Evolutionary conservation across 2,329 filamentous ascomycete species (phyloP).

Genomic region (Aurifilum marmelostoma): DNA sequence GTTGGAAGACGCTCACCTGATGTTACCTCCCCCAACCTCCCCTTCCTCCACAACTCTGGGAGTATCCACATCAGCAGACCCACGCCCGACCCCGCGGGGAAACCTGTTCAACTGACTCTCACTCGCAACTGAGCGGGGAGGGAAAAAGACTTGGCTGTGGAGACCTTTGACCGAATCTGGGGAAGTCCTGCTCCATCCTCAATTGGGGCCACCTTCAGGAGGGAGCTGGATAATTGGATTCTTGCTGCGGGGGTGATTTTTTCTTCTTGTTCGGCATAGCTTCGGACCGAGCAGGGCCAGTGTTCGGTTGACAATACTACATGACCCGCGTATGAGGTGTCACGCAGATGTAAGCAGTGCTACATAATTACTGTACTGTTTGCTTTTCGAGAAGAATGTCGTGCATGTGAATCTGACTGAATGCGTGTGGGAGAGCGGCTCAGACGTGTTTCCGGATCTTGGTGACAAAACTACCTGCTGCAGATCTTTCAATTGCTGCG

Average conservation of each 20-base stretch:
- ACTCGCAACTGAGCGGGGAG: background rate
- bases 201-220: no score
- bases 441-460: background rate
- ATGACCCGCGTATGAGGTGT: background rate
- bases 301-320: background rate
- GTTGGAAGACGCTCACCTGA: background rate
- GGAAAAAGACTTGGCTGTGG: background rate
- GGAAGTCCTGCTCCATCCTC: background rate
- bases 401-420: background rate
- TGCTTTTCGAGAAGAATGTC: background rate
- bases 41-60: background rate
- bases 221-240: background rate
- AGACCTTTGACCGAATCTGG: background rate
- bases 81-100: constrained; percentile 12
- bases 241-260: background rate
- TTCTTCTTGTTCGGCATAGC: constrained; percentile 22
- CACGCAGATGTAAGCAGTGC: background rate
- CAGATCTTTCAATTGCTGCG: background rate
- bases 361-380: background rate
- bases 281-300: constrained; percentile 28
- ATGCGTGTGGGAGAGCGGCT: background rate
- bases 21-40: background rate
- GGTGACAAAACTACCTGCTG: no score
- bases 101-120: constrained; percentile 7
- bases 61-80: constrained; percentile 1